A percentile compares a stretch with the other conserved stretches of the same genome.
Evolutionary conservation across 1,284 basidiomycete genomes (phyloP).

Genomic region (Hypsizygus ulmarius): DNA sequence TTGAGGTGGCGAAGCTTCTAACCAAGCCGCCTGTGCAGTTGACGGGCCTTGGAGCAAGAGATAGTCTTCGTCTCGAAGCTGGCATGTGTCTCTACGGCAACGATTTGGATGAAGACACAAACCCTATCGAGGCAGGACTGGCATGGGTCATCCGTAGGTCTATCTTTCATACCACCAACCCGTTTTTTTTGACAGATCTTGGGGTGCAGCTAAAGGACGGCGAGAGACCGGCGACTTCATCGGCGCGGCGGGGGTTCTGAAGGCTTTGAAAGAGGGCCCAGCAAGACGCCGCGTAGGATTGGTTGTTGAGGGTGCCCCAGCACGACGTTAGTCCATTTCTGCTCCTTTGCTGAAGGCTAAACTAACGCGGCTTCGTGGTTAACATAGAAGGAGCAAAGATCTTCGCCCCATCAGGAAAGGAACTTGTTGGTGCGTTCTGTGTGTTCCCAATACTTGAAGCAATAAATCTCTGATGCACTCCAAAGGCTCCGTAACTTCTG

Average conservation of each 20-base stretch:
- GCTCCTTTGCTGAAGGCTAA: neutral
- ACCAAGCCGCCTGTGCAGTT: constrained; percentile 75
- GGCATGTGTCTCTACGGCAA: constrained; percentile 99
- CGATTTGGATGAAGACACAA: constrained; percentile 86
- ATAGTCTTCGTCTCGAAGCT: constrained; percentile 91
- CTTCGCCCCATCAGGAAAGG: constrained; percentile 51
- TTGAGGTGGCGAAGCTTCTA: constrained; percentile 73
- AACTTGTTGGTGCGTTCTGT: constrained; percentile 48
- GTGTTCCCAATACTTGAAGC: neutral
- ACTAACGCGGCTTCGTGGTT: constrained; percentile 11
- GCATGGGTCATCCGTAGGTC: constrained; percentile 87
- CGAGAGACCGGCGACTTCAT: constrained; percentile 75
- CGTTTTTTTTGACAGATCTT: neutral
- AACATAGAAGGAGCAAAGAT: constrained; percentile 78
- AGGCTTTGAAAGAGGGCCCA: constrained; percentile 82
- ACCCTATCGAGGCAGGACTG: constrained; percentile 88
- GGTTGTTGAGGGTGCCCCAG: constrained; percentile 81
- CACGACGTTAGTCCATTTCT: constrained; percentile 56
- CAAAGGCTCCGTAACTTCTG: constrained; percentile 81
- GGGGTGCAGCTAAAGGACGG: constrained; percentile 74
- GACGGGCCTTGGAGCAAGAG: constrained; percentile 90
- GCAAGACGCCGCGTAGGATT: constrained; percentile 82
- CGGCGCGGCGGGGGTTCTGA: constrained; percentile 76
- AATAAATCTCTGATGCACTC: constrained; percentile 5
- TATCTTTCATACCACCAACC: neutral